Evolutionary conservation across 371 early-diverging fungal species (phyloP).

Genomic region (Apophysomyces trapeziformis): DNA sequence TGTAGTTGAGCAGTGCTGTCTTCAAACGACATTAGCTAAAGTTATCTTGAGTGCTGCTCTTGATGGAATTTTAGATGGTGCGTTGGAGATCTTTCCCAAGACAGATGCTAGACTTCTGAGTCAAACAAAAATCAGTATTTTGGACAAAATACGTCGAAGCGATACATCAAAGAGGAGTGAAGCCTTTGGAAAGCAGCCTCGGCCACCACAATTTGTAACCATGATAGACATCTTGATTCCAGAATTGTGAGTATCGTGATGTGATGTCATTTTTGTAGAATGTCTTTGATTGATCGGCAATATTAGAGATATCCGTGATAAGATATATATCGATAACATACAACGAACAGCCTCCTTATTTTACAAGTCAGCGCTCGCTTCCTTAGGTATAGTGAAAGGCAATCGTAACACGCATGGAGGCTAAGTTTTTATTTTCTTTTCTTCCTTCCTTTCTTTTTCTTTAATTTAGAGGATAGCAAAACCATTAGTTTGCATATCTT

Average conservation of each 20-base stretch:
- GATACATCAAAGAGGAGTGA: neutral
- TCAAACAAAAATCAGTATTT: constrained; percentile 29
- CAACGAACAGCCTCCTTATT: constrained; percentile 41
- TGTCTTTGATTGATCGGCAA: neutral
- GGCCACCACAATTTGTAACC: constrained; percentile 44
- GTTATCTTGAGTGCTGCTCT: constrained; percentile 27
- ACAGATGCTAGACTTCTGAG: constrained; percentile 30
- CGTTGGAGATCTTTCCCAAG: constrained; percentile 43
- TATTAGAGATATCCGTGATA: constrained; percentile 34
- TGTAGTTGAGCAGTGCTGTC: constrained; percentile 36
- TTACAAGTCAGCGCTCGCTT: constrained; percentile 21
- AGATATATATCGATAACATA: constrained; percentile 43
- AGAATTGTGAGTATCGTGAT: constrained; percentile 21
- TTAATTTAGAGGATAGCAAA: constrained; percentile 17
- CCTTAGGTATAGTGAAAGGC: constrained; percentile 4
- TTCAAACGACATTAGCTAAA: constrained; percentile 32
- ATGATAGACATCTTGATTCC: constrained; percentile 18
- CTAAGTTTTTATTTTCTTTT: neutral
- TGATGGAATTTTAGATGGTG: constrained; percentile 43
- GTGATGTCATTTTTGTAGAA: neutral
- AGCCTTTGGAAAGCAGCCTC: constrained; percentile 15
- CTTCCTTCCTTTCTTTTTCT: neutral
- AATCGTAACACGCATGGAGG: neutral
- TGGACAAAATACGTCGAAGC: constrained; percentile 25
- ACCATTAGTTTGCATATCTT: constrained; percentile 27